phyloP scores from a whole-genome alignment of 805 yeast species.

The Schizosaccharomyces cryophilus region DNA sequence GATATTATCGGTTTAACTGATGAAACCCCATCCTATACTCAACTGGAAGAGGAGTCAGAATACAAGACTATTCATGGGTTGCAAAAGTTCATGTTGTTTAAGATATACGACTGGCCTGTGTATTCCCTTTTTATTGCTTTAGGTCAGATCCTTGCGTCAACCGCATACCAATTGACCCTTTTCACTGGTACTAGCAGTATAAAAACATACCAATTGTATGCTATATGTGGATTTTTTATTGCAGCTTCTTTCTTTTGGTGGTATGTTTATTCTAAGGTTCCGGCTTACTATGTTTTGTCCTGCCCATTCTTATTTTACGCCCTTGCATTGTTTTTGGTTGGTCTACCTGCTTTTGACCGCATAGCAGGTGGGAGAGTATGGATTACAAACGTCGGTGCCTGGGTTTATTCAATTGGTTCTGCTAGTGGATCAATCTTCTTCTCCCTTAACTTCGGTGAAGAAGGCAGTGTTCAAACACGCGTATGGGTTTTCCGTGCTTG shows the following conservation, averaged over 20 bases:
- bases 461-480: neutral
- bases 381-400: neutral
- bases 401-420: neutral
- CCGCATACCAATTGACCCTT: slow-evolving; percentile 1
- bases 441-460: slow-evolving; percentile 2
- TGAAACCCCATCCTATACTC: neutral
- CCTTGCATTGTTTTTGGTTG: slow-evolving; percentile 2
- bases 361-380: neutral
- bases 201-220: neutral
- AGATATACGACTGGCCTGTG: slow-evolving; percentile 2
- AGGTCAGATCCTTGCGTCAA: slow-evolving; percentile 3
- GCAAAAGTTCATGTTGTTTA: neutral
- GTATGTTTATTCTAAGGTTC: neutral
- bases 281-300: neutral
- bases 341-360: neutral
- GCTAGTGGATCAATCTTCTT: slow-evolving; percentile 2
- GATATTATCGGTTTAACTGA: neutral
- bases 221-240: neutral
- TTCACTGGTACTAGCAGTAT: neutral
- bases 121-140: slow-evolving; percentile 1
- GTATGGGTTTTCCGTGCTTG: slow-evolving; percentile 2
- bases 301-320: slow-evolving; percentile 1
- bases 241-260: neutral
- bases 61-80: neutral
- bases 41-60: neutral